Conservation (phyloP, 2,329 filamentous ascomycete genomes). For the Aspergillus costaricaensis region DNA sequence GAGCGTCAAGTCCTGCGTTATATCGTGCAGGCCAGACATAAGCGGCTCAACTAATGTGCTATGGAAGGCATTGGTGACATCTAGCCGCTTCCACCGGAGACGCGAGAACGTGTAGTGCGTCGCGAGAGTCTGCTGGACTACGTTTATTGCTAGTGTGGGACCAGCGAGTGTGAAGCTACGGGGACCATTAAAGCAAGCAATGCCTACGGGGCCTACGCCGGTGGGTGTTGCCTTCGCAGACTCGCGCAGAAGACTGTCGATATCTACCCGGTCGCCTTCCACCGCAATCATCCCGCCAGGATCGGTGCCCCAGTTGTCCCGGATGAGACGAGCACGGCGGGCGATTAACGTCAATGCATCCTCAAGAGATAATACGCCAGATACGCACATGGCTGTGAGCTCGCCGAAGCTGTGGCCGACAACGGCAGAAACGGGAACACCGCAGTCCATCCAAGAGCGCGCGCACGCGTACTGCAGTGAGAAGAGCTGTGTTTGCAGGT, state of each 20-base stretch:
- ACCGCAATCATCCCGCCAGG: conserved; percentile 37
- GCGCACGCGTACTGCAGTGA: conserved; percentile 43
- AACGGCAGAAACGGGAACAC: conserved; percentile 34
- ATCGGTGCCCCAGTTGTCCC: conserved; percentile 35
- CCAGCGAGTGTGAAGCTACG: conserved; percentile 27
- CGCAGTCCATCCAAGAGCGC: conserved; percentile 41
- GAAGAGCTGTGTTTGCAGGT: conserved; percentile 42
- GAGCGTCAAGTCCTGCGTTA: conserved; percentile 34
- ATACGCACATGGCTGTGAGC: conserved; percentile 37
- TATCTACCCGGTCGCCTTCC: conserved; percentile 27
- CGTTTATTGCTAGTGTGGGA: conserved; percentile 16
- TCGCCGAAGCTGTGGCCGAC: conserved; percentile 45
- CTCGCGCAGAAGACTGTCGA: conserved; percentile 6
- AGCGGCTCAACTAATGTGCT: conserved; percentile 45
- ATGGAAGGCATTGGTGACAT: conserved; percentile 54
- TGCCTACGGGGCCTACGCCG: conserved; percentile 9
- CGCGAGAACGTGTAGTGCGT: background rate
- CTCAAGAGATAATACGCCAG: conserved; percentile 30
- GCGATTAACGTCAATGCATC: conserved; percentile 35
- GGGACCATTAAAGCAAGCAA: conserved; percentile 32
- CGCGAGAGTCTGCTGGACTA: conserved; percentile 13
- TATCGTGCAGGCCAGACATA: conserved; percentile 25
- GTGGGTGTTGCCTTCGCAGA: background rate
- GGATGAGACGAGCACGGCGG: conserved; percentile 34
- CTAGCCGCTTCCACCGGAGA: conserved; percentile 41